Evolutionary conservation across 768 basidiomycete genomes (phyloP).

Genomic region (Sporobolomyces phaffii): DNA sequence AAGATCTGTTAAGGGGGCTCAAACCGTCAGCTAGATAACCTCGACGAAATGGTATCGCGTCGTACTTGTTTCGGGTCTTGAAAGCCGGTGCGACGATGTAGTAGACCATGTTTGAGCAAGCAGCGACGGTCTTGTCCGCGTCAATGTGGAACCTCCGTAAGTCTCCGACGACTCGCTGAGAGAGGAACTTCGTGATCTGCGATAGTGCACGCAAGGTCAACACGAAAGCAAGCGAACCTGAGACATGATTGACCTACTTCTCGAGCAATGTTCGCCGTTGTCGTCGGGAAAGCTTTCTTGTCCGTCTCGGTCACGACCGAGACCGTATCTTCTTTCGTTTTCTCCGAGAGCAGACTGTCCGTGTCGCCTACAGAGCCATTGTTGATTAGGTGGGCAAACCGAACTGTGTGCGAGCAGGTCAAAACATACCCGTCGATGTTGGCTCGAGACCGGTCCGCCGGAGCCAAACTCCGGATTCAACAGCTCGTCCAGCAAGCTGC

Average conservation of each 20-base stretch:
- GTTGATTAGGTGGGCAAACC: too few species aligned
- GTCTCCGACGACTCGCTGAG: conserved; percentile 18
- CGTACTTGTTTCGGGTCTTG: conserved; percentile 72
- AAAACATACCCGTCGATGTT: not conserved
- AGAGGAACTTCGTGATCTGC: conserved; percentile 28
- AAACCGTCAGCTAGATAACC: too few species aligned
- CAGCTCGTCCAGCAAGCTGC: conserved; percentile 63
- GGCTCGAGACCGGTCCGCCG: not conserved
- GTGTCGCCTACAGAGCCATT: conserved; percentile 22
- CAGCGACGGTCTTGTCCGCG: conserved; percentile 69
- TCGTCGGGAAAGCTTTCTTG: not conserved
- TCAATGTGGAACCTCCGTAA: conserved; percentile 61
- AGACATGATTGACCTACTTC: conserved; percentile 7
- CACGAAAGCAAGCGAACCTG: too few species aligned
- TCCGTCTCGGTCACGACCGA: conserved; percentile 10
- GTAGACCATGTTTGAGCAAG: conserved; percentile 75
- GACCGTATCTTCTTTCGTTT: conserved; percentile 12
- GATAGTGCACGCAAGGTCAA: too few species aligned
- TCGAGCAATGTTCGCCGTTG: not conserved
- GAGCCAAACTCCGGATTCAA: conserved; percentile 51
- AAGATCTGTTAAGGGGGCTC: conserved; percentile 52
- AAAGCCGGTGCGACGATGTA: conserved; percentile 75
- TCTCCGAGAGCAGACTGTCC: conserved; percentile 25
- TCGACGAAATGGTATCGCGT: too few species aligned
- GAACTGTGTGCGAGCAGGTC: too few species aligned